Evolutionary conservation across 75 land plant species (phyloP), one percentile per base, ranked within the genome.

Genomic region (Chamaecyparis obtusa): DNA sequence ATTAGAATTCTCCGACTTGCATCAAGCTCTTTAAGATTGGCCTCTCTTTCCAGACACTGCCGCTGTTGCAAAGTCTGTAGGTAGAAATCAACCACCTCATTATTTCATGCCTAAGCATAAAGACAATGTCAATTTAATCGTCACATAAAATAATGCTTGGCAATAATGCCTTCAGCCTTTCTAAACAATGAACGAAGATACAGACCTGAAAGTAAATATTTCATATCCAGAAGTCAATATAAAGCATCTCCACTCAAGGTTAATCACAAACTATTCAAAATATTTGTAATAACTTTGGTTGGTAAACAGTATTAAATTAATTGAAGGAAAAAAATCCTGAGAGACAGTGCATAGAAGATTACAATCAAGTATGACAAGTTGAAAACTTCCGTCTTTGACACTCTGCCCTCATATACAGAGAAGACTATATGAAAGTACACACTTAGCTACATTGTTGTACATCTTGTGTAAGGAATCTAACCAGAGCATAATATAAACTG

Each of bases 1-100:
- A 98, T 89, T 33, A 98, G 87, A 44, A 92, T 87, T 87, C 90
- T 91, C 15, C 99, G 92, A 83, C 99, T 95, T 64, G 90, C 88
- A 43, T 96, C 97, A 67, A 98, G 93, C 84, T 98, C 99, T 17
- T 89, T 88, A 24, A 98, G 93, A 19, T 93, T 94, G 19, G 91
- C 89, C 86, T 94, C 97, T 87, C 90, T 91, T 67, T 93, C 95
- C 88, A 92, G 89, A 74, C 91, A 79, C 80, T 98, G 99, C 36
- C 95, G 93, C 82, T 93, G 99, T 69, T 96, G 99, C 46, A 98
- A 84, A 84, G 85, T 87, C 99, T 97, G 91, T 19, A 30, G 35
- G 51, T 32, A 89, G 35, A 72, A 88, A 69, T 71, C 46, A 13
- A 81, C n/a, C 24, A 81, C 3, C 48, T 44, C 48, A 43, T 44